Evolutionary conservation across 164 flowering plant genomes (phyloP).

Genomic region (Aristolochia californica): DNA sequence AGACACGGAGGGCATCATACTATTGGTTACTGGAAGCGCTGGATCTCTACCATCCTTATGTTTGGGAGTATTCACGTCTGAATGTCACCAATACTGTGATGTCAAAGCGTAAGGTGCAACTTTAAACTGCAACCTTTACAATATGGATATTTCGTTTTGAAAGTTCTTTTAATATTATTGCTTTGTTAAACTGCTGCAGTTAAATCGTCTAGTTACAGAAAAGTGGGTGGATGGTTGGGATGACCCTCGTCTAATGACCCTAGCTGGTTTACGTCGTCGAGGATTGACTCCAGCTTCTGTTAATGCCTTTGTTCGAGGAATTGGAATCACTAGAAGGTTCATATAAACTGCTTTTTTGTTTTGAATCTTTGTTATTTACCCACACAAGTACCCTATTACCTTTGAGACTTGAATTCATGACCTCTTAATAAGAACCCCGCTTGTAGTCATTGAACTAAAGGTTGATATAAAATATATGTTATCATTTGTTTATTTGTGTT

Average conservation of each 20-base stretch:
- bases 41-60: conserved; percentile 77
- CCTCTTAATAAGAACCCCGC: too few species aligned
- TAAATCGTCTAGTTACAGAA: conserved; percentile 79
- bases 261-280: conserved; percentile 88
- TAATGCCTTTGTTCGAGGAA: conserved; percentile 82
- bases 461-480: too few species aligned
- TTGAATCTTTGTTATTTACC: background rate
- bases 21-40: conserved; percentile 85
- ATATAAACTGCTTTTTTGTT: background rate
- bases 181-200: conserved; percentile 28
- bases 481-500: too few species aligned
- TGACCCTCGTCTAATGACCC: conserved; percentile 96
- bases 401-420: too few species aligned
- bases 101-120: conserved; percentile 88
- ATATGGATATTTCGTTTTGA: background rate
- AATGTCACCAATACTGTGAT: conserved; percentile 87
- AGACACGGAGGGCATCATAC: conserved; percentile 97
- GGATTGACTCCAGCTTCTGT: conserved; percentile 83
- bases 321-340: conserved; percentile 96
- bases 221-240: conserved; percentile 99
- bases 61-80: conserved; percentile 95
- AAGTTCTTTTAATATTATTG: background rate
- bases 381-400: too few species aligned
- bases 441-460: too few species aligned
- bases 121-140: background rate